Evolutionary conservation across 1,139 yeast genomes (phyloP), one percentile per base, ranked within the genome.

Genomic region (Diutina catenulata): DNA sequence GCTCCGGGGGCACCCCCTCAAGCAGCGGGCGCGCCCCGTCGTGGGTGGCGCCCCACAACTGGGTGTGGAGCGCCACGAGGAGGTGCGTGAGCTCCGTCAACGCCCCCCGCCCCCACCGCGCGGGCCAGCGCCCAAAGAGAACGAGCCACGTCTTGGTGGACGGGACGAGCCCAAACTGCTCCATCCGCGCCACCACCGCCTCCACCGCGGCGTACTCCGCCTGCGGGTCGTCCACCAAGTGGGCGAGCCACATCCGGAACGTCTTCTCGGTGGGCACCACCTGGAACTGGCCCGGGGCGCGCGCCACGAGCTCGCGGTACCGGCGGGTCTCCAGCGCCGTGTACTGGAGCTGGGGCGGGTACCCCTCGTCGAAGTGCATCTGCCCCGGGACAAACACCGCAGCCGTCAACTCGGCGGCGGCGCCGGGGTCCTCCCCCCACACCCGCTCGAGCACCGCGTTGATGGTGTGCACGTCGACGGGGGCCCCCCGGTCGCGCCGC

Each of bases 1-100:
- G 45, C 19, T 61, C 60, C 9, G 49, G 45, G 1, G 69, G 68
- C 0, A 62, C 58, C 43, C 60, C 63, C 37, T 52, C 55, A n/a
- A 60, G 48, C 21, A 57, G 42, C 3, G 21, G 5, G n/a, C 11
- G 5, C 3, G 20, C 23, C 6, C n/a, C 6, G 14, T 31, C 25
- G 9, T 21, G n/a, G 6, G 21, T 25, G 10, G 8, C 25, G n/a
- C 9, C 3, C 14, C 13, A 19, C 11, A 31, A 6, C 14, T 31
- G 25, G 14, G 20, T 31, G 22, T 31, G 35, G 7, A 31, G 11
- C 6, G 25, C 10, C 4, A 31, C 35, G 13, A 31, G 14, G 18
- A 21, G 21, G 19, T 31, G 25, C 25, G 21, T 25, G 16, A 31
- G n/a, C 2, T 8, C n/a, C 6, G 13, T n/a, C 10, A n/a, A 31